Percentiles rank a stretch among this genome's conserved stretches.
These are phyloP conservation scores for Fusarium oligoseptatum DNA, from an alignment of 2,329 filamentous ascomycete genomes.

Conservation along the genomic window DNA sequence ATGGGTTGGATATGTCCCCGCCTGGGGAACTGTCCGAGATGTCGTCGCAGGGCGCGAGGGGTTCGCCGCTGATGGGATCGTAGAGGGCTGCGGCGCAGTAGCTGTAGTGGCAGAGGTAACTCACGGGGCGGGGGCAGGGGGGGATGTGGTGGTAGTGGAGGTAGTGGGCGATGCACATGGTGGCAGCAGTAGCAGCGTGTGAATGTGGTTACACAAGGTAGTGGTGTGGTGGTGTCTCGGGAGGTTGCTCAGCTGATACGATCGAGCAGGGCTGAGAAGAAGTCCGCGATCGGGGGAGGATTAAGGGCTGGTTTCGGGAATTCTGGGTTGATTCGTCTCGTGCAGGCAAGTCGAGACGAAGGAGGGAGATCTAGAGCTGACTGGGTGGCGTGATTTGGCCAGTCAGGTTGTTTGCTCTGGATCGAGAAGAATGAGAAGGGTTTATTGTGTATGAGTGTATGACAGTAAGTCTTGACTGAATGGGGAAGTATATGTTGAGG, in stretches of 20 bases:
- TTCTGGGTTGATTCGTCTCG: neutral
- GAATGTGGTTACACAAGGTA: conserved; percentile 24
- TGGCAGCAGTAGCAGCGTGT: neutral
- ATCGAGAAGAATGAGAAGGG: neutral
- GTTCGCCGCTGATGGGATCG: conserved; percentile 46
- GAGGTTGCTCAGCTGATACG: conserved; percentile 39
- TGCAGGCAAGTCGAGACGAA: neutral
- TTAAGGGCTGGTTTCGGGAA: neutral
- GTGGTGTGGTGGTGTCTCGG: conserved; percentile 43
- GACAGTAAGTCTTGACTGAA: neutral
- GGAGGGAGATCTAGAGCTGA: neutral
- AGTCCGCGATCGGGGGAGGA: neutral
- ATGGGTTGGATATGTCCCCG: conserved; percentile 58
- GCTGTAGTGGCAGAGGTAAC: conserved; percentile 58
- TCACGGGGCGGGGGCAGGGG: conserved; percentile 57
- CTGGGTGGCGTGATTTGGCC: conserved; percentile 2
- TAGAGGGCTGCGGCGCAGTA: conserved; percentile 57
- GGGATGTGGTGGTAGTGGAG: conserved; percentile 65
- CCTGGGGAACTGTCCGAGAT: conserved; percentile 26
- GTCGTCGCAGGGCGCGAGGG: conserved; percentile 40
- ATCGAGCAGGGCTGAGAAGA: conserved; percentile 13
- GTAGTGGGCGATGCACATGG: conserved; percentile 66
- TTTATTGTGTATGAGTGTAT: conserved; percentile 2
- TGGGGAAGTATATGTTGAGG: neutral
- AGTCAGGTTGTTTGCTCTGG: conserved; percentile 3